Conservation (phyloP, 192 early-diverging fungal genomes). For the Chytriomyces confervae region DNA sequence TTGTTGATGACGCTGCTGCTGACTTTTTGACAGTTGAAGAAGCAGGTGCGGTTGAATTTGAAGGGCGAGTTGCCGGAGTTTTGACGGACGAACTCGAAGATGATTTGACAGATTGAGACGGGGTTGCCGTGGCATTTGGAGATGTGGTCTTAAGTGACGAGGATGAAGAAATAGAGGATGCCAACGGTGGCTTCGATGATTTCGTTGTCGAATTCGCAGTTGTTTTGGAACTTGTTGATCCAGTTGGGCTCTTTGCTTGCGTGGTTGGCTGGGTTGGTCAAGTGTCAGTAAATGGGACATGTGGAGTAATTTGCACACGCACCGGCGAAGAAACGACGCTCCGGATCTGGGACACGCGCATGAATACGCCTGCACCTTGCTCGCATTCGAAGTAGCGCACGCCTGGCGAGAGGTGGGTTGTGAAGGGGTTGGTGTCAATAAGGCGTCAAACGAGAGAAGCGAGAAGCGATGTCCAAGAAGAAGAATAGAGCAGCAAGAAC, state of each 20-base stretch:
- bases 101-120: not conserved
- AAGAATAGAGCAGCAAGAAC: too few relatives aligned
- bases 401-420: not conserved
- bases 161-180: not conserved
- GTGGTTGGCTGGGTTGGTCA: not conserved
- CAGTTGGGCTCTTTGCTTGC: too few relatives aligned
- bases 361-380: conserved; percentile 48
- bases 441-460: too few relatives aligned
- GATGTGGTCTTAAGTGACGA: not conserved
- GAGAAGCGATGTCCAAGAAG: too few relatives aligned
- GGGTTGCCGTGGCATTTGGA: not conserved
- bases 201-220: not conserved
- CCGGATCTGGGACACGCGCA: conserved; percentile 22
- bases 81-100: not conserved
- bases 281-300: not conserved
- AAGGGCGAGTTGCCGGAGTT: not conserved
- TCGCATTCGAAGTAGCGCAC: conserved; percentile 53
- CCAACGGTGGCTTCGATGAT: not conserved
- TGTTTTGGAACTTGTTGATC: too few relatives aligned
- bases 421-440: too few relatives aligned
- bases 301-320: not conserved
- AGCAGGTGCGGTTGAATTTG: not conserved
- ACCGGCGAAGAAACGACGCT: not conserved
- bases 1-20: not conserved
- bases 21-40: not conserved